Evolutionary conservation across 768 basidiomycete species (phyloP).

Genomic region (Boletus huronensis): DNA sequence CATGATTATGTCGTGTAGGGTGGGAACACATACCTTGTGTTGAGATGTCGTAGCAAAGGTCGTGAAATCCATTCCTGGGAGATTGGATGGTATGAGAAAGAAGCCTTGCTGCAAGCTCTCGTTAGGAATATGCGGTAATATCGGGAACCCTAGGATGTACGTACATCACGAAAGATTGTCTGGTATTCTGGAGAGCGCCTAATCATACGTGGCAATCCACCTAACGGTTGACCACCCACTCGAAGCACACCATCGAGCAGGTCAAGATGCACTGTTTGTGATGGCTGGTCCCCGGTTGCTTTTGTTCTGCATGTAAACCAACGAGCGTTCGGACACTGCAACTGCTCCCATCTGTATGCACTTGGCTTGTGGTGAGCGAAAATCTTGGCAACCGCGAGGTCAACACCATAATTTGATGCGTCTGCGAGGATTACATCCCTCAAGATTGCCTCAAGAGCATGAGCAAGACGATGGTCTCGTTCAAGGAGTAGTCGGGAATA

Average conservation of each 20-base stretch:
- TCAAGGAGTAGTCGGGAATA: constrained; percentile 4
- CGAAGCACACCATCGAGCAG: constrained; percentile 16
- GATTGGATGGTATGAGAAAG: background rate
- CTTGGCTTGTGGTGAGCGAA: constrained; percentile 7
- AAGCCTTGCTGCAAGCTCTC: background rate
- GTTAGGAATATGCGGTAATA: background rate
- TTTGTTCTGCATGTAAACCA: constrained; percentile 15
- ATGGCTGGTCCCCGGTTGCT: background rate
- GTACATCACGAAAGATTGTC: background rate
- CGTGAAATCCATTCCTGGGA: background rate
- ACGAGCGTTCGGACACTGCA: background rate
- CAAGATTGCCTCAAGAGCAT: constrained; percentile 13
- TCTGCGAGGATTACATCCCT: background rate
- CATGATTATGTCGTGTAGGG: no score
- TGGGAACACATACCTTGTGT: constrained; percentile 1
- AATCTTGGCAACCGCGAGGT: constrained; percentile 9
- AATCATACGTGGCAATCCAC: constrained; percentile 4
- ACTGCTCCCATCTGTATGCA: constrained; percentile 6
- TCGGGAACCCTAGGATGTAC: background rate
- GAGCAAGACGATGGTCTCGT: constrained; percentile 24
- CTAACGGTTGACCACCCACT: constrained; percentile 16
- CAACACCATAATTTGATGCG: constrained; percentile 4
- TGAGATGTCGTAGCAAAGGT: background rate
- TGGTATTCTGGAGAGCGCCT: background rate
- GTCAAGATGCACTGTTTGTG: background rate